Evolutionary conservation across 163 green algal genomes (phyloP).

Genomic region (Prototheca wickerhamii): DNA sequence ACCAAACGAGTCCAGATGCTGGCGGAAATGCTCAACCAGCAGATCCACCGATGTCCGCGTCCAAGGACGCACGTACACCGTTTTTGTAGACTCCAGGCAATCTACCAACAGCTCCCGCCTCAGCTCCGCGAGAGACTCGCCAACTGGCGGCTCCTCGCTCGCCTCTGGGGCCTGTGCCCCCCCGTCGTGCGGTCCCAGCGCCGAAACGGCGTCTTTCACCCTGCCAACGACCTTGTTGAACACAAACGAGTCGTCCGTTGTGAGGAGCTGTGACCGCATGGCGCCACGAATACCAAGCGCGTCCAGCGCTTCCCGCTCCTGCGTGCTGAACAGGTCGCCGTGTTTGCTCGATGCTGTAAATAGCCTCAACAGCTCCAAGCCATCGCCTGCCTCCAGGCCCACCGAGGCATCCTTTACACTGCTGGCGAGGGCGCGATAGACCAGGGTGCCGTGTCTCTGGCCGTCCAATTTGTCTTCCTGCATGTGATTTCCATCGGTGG

Average conservation of each 20-base stretch:
- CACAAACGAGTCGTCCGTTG: conserved; percentile 44
- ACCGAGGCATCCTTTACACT: too few species aligned
- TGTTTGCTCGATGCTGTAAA: too few species aligned
- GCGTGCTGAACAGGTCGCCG: conserved; percentile 29
- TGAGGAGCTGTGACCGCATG: conserved; percentile 30
- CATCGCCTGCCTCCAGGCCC: too few species aligned
- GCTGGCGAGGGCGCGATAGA: too few species aligned
- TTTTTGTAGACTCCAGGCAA: conserved; percentile 31
- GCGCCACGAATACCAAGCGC: conserved; percentile 39
- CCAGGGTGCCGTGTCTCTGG: too few species aligned
- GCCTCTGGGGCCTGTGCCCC: too few species aligned
- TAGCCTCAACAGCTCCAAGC: too few species aligned
- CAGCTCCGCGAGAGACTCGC: conserved; percentile 12
- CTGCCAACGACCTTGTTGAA: conserved; percentile 29
- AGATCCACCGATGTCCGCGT: conserved; percentile 37
- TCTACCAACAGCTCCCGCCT: conserved; percentile 34
- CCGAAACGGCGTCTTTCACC: not conserved
- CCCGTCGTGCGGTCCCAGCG: too few species aligned
- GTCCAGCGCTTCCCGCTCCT: conserved; percentile 33
- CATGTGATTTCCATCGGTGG: too few species aligned
- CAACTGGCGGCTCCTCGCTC: too few species aligned
- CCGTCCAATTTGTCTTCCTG: too few species aligned
- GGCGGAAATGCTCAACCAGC: conserved; percentile 27
- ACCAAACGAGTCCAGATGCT: conserved; percentile 15
- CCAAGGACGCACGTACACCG: conserved; percentile 27